phyloP scores from a whole-genome alignment of 2,329 filamentous ascomycete genomes.

The Myriosclerotinia duriaeana region DNA sequence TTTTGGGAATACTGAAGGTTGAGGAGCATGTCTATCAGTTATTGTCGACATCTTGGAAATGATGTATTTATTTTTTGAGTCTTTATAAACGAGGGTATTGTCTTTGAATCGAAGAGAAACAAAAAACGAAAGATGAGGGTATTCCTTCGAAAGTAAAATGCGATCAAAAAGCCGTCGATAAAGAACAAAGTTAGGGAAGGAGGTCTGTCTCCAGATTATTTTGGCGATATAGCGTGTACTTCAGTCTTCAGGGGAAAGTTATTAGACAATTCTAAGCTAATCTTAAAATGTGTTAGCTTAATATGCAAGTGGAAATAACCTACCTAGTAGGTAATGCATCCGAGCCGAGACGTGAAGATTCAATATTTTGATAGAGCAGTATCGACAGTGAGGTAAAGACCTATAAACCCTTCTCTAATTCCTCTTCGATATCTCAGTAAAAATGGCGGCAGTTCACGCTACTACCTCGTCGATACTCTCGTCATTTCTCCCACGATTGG shows the following conservation, averaged over 20 bases:
- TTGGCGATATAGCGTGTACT: conserved; percentile 22
- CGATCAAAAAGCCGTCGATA: conserved; percentile 22
- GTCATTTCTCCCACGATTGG: conserved; percentile 57
- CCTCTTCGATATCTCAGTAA: conserved; percentile 26
- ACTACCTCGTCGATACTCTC: conserved; percentile 45
- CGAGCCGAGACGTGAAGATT: conserved; percentile 13
- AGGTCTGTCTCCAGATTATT: conserved; percentile 24
- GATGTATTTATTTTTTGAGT: conserved; percentile 23
- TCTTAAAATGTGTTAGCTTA: conserved; percentile 21
- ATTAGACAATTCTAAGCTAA: conserved; percentile 20
- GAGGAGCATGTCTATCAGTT: conserved; percentile 38
- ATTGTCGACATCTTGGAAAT: conserved; percentile 39
- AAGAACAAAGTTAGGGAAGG: conserved; percentile 26
- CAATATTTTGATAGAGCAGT: conserved; percentile 14
- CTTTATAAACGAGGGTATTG: conserved; percentile 9
- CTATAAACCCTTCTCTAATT: neutral
- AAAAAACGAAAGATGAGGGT: conserved; percentile 12
- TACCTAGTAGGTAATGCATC: conserved; percentile 3
- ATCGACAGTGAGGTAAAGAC: neutral
- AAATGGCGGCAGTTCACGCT: conserved; percentile 49
- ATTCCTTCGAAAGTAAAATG: conserved; percentile 20
- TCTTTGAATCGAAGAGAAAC: conserved; percentile 10
- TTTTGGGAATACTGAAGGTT: conserved; percentile 68
- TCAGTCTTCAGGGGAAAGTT: conserved; percentile 21
- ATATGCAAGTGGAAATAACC: conserved; percentile 10